Evolutionary conservation across 371 early-diverging fungal genomes (phyloP).

Genomic region (Mortierella sp.): DNA sequence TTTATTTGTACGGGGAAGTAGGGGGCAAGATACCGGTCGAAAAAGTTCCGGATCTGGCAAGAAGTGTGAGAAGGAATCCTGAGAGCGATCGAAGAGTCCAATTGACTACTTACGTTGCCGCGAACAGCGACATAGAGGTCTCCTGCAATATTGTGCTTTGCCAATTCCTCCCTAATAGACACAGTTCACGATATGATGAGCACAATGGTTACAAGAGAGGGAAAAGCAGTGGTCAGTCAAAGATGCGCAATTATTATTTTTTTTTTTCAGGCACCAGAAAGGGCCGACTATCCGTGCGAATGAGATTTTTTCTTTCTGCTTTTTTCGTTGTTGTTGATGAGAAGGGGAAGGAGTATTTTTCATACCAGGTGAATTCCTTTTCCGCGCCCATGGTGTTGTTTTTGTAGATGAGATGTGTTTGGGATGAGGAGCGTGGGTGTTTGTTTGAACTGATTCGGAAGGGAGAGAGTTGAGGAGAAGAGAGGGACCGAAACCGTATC

Average conservation of each 20-base stretch:
- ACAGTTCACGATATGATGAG: not conserved
- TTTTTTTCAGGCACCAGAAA: not conserved
- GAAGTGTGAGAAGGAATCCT: not conserved
- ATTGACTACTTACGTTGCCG: conserved; percentile 52
- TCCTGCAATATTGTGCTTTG: conserved; percentile 60
- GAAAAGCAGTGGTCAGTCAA: not conserved
- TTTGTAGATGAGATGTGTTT: not conserved
- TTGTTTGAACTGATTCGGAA: conserved; percentile 9
- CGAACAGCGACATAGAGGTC: conserved; percentile 65
- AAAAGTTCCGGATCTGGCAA: conserved; percentile 11
- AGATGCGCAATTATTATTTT: not conserved
- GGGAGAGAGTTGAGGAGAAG: not conserved
- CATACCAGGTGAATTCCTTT: conserved; percentile 51
- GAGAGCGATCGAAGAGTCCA: not conserved
- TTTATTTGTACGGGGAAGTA: conserved; percentile 8
- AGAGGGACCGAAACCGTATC: not conserved
- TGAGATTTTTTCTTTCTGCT: not conserved
- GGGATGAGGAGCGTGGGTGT: not conserved
- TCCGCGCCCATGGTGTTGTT: conserved; percentile 32
- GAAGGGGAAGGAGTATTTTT: not conserved
- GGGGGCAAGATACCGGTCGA: not conserved
- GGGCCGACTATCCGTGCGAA: not conserved
- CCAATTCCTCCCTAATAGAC: conserved; percentile 63
- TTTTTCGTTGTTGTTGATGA: not conserved
- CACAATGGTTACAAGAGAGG: no score